Base-by-base conservation (phyloP, 371 early-diverging fungal species). In the Haplosporangium sp. region DNA sequence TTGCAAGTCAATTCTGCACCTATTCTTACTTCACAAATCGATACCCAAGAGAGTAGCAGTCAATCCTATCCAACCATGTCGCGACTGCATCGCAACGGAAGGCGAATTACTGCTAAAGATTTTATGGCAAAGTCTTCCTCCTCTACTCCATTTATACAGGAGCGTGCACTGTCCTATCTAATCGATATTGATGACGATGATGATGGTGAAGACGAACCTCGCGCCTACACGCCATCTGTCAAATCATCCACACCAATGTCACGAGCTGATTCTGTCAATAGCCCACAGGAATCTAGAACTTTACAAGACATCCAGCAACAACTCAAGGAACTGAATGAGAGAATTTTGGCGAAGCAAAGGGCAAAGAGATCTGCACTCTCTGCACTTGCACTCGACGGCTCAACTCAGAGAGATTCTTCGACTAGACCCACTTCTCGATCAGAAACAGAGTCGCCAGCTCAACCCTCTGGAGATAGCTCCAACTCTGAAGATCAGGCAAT, bases 181-280 rank as follows among this genome's bases (percentile, higher is more conserved):
- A 79, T 79, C 15, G 81, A 79, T 56, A 56, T 79, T 57, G 81
- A 79, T 61, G 71, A 74, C 9, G 81, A 79, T 3, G 69, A 71
- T 37, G 71, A 64, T 4, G 72, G 69, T 9, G 65, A 70, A 20
- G 35, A 27, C n/a, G 67, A 48, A 7, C 27, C 45, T 4, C 57
- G 48, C 4, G 61, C 45, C 13, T 45, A 34, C 17, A 13, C 35
- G 11, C 15, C 44, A 4, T 10, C 40, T 5, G 27, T 8, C 42
- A 61, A 27, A 45, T 42, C 45, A 2, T 60, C 60, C 13, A 39
- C 39, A 38, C 47, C 67, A 4, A 60, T 38, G 17, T 58, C 58
- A 38, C n/a, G 45, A 53, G 11, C 63, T 10, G 48, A 56, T 11
- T 48, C 58, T 44, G 9, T 63, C 8, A 55, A 47, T 11, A 47